Base-by-base conservation (phyloP, 768 basidiomycete genomes). In the Podaxis pistillaris region DNA sequence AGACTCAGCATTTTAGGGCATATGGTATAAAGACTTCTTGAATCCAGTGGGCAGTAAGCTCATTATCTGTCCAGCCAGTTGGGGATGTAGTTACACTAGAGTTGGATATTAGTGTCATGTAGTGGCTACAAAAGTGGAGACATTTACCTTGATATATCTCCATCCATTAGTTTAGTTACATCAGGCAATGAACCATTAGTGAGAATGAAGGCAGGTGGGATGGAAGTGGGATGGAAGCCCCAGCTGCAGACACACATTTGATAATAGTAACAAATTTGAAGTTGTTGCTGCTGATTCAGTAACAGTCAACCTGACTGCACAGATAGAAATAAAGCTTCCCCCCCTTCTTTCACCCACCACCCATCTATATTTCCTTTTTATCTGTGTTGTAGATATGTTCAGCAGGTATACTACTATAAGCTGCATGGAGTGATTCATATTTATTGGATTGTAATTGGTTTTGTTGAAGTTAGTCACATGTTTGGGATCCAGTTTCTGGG, bases 211-310 rank as follows among this genome's bases (percentile, higher is more conserved):
- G 67, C 64, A 1, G 73, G 69, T n/a, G 59, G 56, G 5, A 74
- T 49, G 36, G 53, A 46, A 11, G 61, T 60, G 19, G 19, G 19
- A 19, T 19, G 19, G 19, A 19, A 19, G 19, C 19, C 3, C 78
- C 77, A 64, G 72, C 74, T 5, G 78, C 76, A 54, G 70, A 74
- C 11, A 78, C 66, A 67, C 73, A 75, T 59, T 80, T 76, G 54
- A 82, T 71, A 28, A 82, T 66, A 0, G 77, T 81, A 11, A 78
- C 71, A 1, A 80, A 73, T 61, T 82, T 73, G 0, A 78, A 70
- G 44, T 78, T 75, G 17, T 68, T 75, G 63, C 71, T 74, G 8
- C 62, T 41, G 3, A 69, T 61, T 9, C 68, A 51, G 60, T 75
- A 75, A 1, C 61, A 46, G 3, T 66, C 30, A 1, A 56, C 59